Evolutionary conservation across 257 asterid genomes (phyloP).

Genomic region (Hygrophila difformis): DNA sequence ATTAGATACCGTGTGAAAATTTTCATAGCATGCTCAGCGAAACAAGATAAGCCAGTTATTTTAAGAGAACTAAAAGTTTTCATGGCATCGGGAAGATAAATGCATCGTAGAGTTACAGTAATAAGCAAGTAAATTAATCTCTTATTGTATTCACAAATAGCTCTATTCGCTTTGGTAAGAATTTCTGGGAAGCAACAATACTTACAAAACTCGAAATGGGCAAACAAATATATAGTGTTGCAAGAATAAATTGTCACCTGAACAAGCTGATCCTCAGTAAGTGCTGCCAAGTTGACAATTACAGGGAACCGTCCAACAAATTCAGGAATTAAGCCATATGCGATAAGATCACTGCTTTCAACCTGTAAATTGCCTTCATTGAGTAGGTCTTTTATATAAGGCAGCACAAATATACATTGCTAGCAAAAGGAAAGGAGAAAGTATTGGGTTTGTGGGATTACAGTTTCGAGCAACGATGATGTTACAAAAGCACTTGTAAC

Average conservation of each 20-base stretch:
- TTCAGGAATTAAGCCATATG: conserved; percentile 96
- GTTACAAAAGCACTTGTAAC: conserved; percentile 76
- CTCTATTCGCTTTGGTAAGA: neutral
- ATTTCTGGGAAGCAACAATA: neutral
- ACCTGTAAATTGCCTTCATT: no score
- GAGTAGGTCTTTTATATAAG: no score
- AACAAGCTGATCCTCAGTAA: conserved; percentile 95
- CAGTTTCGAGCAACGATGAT: conserved; percentile 82
- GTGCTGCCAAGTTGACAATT: conserved; percentile 88
- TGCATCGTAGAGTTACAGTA: neutral
- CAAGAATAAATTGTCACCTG: conserved; percentile 46
- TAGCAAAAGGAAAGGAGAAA: neutral
- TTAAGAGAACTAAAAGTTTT: neutral
- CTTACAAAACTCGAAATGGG: neutral
- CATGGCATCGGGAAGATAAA: neutral
- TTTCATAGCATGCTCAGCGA: neutral
- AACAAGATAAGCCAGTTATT: neutral
- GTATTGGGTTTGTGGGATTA: conserved; percentile 25
- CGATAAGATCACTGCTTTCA: conserved; percentile 96
- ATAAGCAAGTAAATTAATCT: neutral
- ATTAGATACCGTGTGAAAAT: no score
- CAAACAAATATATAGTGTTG: neutral
- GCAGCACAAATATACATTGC: no score
- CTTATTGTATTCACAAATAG: neutral
- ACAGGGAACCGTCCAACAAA: conserved; percentile 97